phyloP scores from a whole-genome alignment of 2,329 filamentous ascomycete genomes.

The Alternaria tenuissima region DNA sequence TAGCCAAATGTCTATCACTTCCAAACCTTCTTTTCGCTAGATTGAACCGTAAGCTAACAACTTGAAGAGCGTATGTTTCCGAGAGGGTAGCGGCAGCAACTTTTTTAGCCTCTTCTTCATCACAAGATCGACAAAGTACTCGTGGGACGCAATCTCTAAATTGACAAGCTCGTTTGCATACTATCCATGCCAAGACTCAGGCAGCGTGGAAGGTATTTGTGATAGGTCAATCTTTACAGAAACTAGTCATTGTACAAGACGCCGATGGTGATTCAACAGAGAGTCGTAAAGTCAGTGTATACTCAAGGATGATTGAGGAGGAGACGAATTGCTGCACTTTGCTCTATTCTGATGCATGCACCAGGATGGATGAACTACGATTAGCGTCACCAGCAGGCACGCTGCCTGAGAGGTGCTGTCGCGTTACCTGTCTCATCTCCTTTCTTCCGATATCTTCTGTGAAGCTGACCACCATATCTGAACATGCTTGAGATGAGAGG shows the following conservation, averaged over 20 bases:
- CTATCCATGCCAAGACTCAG: background rate
- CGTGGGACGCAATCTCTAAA: no score
- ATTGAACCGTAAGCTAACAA: background rate
- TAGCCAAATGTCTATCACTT: background rate
- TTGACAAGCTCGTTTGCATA: no score
- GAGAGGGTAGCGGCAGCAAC: background rate
- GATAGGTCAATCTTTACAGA: background rate
- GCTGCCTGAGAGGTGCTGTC: background rate
- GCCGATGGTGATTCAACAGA: background rate
- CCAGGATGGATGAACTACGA: background rate
- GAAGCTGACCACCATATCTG: background rate
- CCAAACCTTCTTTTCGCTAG: background rate
- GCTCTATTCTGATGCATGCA: background rate
- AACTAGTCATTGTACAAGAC: background rate
- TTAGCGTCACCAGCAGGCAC: background rate
- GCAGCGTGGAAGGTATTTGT: background rate
- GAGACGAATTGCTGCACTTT: background rate
- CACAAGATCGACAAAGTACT: no score
- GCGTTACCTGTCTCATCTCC: background rate
- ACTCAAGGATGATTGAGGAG: background rate
- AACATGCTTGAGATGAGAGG: background rate
- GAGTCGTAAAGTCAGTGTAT: background rate
- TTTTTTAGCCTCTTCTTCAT: no score
- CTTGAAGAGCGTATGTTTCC: background rate
- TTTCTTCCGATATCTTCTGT: background rate